A percentile compares a stretch with the other conserved stretches of the same genome.
phyloP scores from a whole-genome alignment of 2,329 filamentous ascomycete genomes.

The Pestalotiopsis sp. region DNA sequence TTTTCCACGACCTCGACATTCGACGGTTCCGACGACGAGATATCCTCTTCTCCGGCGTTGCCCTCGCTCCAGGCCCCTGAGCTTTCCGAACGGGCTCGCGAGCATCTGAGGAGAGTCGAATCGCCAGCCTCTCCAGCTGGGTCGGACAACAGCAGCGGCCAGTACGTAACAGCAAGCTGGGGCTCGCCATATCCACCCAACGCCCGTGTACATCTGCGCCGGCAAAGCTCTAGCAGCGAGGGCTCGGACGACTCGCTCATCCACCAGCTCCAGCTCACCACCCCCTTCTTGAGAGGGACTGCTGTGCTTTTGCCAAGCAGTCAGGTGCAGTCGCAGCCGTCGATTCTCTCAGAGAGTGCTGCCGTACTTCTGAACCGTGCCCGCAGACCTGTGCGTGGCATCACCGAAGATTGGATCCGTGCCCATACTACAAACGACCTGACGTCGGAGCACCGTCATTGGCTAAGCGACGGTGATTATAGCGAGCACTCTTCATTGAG shows the following conservation, averaged over 20 bases:
- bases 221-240: conserved; percentile 58
- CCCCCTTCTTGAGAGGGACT: conserved; percentile 61
- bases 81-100: conserved; percentile 56
- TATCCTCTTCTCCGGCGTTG: conserved; percentile 56
- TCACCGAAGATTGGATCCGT: conserved; percentile 85
- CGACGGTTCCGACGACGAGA: conserved; percentile 53
- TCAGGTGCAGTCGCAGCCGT: conserved; percentile 35
- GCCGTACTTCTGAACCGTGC: conserved; percentile 66
- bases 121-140: conserved; percentile 38
- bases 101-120: conserved; percentile 54
- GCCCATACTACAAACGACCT: conserved; percentile 76
- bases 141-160: conserved; percentile 35
- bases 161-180: conserved; percentile 78
- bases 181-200: conserved; percentile 83
- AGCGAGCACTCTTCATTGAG: conserved; percentile 78
- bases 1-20: conserved; percentile 65
- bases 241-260: conserved; percentile 62
- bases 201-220: conserved; percentile 51
- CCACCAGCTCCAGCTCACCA: conserved; percentile 63
- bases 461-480: conserved; percentile 79
- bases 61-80: conserved; percentile 61
- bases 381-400: conserved; percentile 59
- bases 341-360: conserved; percentile 45
- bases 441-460: conserved; percentile 73
- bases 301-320: conserved; percentile 44